Base-by-base conservation (phyloP, 2,329 filamentous ascomycete genomes). In the Diaporthe sp. region DNA sequence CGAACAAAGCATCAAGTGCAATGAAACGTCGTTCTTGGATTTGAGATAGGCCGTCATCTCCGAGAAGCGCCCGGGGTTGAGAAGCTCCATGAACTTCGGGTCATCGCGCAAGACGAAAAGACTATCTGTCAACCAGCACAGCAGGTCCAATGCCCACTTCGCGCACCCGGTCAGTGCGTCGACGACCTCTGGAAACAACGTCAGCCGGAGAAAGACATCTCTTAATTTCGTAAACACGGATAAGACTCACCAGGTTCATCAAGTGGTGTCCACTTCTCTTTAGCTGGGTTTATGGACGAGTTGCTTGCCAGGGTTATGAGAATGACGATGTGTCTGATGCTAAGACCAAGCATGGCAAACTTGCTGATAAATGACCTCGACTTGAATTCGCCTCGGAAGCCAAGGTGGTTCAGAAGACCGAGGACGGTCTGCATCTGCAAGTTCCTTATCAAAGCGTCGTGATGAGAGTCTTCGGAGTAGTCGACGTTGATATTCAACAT, bases 321-420 rank as follows among this genome's bases (percentile, higher is more conserved):
- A 84, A 94, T 87, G 82, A 92, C 85, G 84, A 92, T 90, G 78
- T 94, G 94, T 58, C 95, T 91, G 71, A 96, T 87, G 79, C 95
- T 94, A 20, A 98, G 86, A 67, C 93, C 90, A 17, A 94, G 85
- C 89, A 93, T 94, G 9, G 95, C 91, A 77, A 96, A 90, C 82
- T 95, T 95, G 77, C 94, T 92, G 71, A 90, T 87, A 57, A 96
- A 91, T 4, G 88, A 90, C 28, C 94, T 91, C 10, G 89, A 85
- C 49, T 88, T 86, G 75, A 88, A 88, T 78, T 92, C 91, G 20
- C 92, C 92, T 58, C 88, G 89, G 81, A 94, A 96, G 4, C 94
- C 94, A 13, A 98, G 86, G 71, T 94, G 92, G 75, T 94, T 93
- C 81, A 97, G 92, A 39, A 97, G 91, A 80, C 94, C 94, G 17